phyloP scores from a whole-genome alignment of 805 yeast genomes.

The Lipomyces yamadae region DNA sequence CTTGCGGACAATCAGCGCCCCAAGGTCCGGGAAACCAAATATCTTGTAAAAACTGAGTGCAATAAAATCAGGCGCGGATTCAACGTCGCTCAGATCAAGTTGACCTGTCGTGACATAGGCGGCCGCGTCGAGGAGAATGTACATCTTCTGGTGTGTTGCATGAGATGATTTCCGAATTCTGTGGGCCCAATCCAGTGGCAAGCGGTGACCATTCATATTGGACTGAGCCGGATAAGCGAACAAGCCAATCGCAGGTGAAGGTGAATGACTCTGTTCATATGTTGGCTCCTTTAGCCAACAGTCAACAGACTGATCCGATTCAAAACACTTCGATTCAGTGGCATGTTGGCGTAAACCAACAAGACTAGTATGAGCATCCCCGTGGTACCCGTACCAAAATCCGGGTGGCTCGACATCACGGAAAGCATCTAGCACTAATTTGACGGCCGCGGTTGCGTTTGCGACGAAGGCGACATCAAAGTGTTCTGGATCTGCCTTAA shows the following conservation, averaged over 20 bases:
- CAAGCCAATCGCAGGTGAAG: neutral
- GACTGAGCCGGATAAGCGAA: slow-evolving; percentile 7
- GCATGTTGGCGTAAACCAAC: slow-evolving; percentile 7
- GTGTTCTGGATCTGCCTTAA: slow-evolving; percentile 6
- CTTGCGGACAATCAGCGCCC: slow-evolving; percentile 6
- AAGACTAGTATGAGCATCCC: slow-evolving; percentile 5
- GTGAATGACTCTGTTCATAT: neutral
- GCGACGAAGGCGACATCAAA: slow-evolving; percentile 6
- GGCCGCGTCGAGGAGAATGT: slow-evolving; percentile 4
- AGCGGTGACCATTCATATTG: slow-evolving; percentile 5
- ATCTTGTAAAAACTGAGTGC: slow-evolving; percentile 4
- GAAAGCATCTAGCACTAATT: slow-evolving; percentile 2
- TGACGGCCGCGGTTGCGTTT: slow-evolving; percentile 2
- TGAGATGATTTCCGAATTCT: neutral
- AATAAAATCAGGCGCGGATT: slow-evolving; percentile 3
- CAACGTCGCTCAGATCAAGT: slow-evolving; percentile 4
- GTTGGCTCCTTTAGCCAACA: neutral
- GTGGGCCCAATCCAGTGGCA: slow-evolving; percentile 1
- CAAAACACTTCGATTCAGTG: slow-evolving; percentile 1
- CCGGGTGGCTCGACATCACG: slow-evolving; percentile 4
- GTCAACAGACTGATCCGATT: slow-evolving; percentile 6
- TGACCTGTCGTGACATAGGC: slow-evolving; percentile 5
- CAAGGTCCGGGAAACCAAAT: slow-evolving; percentile 10
- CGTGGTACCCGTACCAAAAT: slow-evolving; percentile 6
- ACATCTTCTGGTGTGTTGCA: neutral